phyloP scores from a whole-genome alignment of 1,139 yeast species.

The Komagataea norvegica region DNA sequence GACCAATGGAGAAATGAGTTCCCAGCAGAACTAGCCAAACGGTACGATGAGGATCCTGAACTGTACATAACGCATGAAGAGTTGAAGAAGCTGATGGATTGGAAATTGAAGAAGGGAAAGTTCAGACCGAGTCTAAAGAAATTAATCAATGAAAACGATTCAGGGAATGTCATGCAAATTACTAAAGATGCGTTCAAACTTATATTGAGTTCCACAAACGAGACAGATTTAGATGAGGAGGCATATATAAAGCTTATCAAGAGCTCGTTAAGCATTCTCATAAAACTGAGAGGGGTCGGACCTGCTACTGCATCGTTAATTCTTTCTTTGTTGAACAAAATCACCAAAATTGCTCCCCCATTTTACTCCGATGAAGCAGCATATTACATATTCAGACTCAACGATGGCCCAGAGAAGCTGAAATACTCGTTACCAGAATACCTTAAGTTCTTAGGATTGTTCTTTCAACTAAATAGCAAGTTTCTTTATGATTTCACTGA shows the following conservation, averaged over 20 bases:
- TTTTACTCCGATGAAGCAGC: slow-evolving; percentile 26
- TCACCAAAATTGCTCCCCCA: slow-evolving; percentile 22
- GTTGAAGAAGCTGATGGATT: slow-evolving; percentile 21
- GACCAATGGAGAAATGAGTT: slow-evolving; percentile 22
- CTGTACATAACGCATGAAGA: slow-evolving; percentile 17
- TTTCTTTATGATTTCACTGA: slow-evolving; percentile 14
- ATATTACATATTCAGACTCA: slow-evolving; percentile 11
- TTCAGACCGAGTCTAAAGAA: slow-evolving; percentile 24
- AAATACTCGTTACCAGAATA: slow-evolving; percentile 22
- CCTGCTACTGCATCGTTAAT: slow-evolving; percentile 27
- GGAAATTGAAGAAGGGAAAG: slow-evolving; percentile 26
- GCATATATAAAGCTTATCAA: slow-evolving; percentile 14
- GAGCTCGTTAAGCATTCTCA: slow-evolving; percentile 10
- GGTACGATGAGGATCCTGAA: slow-evolving; percentile 7
- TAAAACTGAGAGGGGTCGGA: slow-evolving; percentile 23
- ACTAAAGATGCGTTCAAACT: slow-evolving; percentile 14
- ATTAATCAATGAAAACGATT: slow-evolving; percentile 20
- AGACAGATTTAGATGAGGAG: slow-evolving; percentile 6
- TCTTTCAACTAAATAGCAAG: slow-evolving; percentile 10
- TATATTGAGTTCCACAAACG: slow-evolving; percentile 5
- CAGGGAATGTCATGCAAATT: slow-evolving; percentile 10
- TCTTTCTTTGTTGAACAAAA: slow-evolving; percentile 15
- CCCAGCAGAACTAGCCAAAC: slow-evolving; percentile 6
- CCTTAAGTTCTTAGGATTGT: slow-evolving; percentile 12
- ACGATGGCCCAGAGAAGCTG: slow-evolving; percentile 14